These are phyloP conservation scores for Alternaria ventricosa DNA, from an alignment of 2,329 filamentous ascomycete species.

Conservation along the genomic window DNA sequence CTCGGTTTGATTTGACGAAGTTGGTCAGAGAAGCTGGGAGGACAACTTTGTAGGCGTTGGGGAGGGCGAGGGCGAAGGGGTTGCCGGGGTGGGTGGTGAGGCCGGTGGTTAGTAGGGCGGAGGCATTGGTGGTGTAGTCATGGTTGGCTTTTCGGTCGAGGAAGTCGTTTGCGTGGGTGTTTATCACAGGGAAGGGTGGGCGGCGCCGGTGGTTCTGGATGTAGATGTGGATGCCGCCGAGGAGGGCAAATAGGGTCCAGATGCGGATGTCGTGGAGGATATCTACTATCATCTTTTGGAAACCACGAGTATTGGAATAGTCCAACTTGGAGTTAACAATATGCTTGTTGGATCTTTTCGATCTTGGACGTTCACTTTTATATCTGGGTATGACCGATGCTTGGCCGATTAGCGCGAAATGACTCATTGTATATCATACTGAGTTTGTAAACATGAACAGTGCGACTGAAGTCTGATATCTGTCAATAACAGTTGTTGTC, in stretches of 20 bases:
- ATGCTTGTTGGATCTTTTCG: background rate
- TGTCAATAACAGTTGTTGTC: background rate
- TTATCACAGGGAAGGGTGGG: background rate
- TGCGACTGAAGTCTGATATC: background rate
- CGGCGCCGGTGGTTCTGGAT: background rate
- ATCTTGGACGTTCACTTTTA: background rate
- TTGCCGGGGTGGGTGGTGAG: background rate
- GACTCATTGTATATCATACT: background rate
- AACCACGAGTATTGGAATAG: background rate
- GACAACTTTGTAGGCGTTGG: background rate
- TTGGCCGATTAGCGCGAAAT: background rate
- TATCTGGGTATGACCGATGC: background rate
- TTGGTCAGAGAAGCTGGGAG: background rate
- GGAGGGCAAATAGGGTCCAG: background rate
- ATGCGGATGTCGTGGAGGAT: background rate
- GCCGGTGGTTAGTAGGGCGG: background rate
- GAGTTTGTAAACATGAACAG: background rate
- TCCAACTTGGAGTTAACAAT: background rate
- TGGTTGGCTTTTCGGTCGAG: background rate
- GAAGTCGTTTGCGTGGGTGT: background rate
- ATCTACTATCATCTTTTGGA: background rate
- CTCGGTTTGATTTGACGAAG: background rate
- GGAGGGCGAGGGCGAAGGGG: background rate
- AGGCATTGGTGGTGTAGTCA: background rate
- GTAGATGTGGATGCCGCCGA: background rate